Conservation (phyloP, 2,329 filamentous ascomycete species). For the Botrytis hyacinthi region DNA sequence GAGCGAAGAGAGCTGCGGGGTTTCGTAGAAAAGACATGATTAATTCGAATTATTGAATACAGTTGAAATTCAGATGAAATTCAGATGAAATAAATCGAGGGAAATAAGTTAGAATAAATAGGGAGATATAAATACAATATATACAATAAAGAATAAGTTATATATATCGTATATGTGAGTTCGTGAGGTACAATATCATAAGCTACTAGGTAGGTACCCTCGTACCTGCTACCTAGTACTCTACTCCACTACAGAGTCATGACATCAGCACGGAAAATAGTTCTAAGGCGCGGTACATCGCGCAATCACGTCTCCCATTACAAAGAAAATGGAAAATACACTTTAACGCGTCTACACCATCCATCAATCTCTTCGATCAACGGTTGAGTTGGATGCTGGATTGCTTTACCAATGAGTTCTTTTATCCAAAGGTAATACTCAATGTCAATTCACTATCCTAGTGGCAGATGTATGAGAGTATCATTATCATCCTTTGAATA, state of each 20-base stretch:
- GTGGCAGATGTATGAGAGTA: too few relatives aligned
- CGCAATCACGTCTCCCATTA: neutral
- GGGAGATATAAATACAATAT: neutral
- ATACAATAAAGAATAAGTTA: neutral
- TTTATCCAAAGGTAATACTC: neutral
- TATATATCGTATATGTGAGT: neutral
- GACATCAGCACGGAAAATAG: slow-evolving; percentile 2
- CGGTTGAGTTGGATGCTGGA: neutral
- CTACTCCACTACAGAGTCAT: neutral
- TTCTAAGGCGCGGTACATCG: neutral
- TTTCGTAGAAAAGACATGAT: slow-evolving; percentile 26
- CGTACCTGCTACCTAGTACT: neutral
- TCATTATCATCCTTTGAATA: neutral
- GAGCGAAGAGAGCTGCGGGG: slow-evolving; percentile 19
- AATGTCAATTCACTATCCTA: neutral
- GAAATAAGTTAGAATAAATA: neutral
- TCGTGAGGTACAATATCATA: neutral
- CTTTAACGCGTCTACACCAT: neutral
- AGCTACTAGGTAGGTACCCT: too few relatives aligned
- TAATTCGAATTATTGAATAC: slow-evolving; percentile 4
- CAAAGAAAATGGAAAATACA: neutral
- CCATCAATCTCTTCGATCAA: neutral
- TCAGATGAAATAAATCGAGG: neutral
- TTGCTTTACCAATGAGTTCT: neutral
- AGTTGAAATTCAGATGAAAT: neutral